Base-by-base conservation (phyloP, 192 early-diverging fungal genomes). In the Linderina pennispora region DNA sequence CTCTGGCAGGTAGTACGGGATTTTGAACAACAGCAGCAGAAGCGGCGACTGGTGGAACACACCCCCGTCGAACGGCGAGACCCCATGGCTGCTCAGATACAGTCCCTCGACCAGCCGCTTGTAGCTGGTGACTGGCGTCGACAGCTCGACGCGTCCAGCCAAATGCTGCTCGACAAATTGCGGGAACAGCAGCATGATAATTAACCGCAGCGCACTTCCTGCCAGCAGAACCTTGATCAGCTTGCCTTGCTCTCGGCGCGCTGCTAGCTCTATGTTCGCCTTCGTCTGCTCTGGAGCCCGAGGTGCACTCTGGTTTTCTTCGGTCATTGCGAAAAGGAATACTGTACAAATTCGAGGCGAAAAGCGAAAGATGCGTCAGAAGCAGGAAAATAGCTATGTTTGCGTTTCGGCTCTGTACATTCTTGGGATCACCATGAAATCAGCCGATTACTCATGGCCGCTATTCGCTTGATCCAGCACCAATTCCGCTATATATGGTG, bases 11-110 rank as follows among this genome's bases (percentile, higher is more conserved):
- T 52, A 58, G 11, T 65, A 55, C 10, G 91, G 65, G 5, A 77
- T 59, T 19, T 77, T 67, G 41, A 94, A 94, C 9, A 88, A 60
- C 9, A 76, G 71, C 15, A 92, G 79, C 19, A 94, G 57, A 6
- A 92, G 60, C 20, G 91, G 92, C 5, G 88, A 91, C 71, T 94
- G 92, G 62, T 95, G 90, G 55, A 86, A 90, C 14, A 88, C 74
- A 32, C 86, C 88, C 19, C 91, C 92, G 48, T 92, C 87, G 61
- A 90, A 97, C 4, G 91, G 88, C 17, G 85, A 77, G 0, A 95
- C 77, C 26, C 77, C 80, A 46, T 84, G 74, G 14, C 73, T 48
- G 49, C 78, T 88, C 23, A 96, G 73, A 67, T 79, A 84, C 21
- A 94, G 58, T 22, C 92, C 96, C 65, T 96, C 96, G 6, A 78